A percentile compares a stretch with the other conserved stretches of the same genome.
Evolutionary conservation across 257 asterid species (phyloP).

Genomic region (Solanum microdontum): DNA sequence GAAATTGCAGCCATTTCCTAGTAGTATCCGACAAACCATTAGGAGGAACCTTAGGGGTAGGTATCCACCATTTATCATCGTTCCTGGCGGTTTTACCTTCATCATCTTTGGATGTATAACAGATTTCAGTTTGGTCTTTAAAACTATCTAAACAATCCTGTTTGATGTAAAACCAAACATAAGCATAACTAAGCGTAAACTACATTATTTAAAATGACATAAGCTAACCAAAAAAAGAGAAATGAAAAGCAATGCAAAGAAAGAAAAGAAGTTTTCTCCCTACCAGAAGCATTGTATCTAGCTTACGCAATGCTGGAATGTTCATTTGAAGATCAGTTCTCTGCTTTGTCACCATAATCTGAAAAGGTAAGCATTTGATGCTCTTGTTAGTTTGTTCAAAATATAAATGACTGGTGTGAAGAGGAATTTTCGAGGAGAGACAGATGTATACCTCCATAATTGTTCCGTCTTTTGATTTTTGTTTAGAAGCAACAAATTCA

Average conservation of each 20-base stretch:
- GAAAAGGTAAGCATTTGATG: not conserved
- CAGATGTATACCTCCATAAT: conserved; percentile 44
- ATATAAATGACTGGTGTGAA: not conserved
- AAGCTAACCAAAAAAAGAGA: not conserved
- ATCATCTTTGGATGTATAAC: conserved; percentile 34
- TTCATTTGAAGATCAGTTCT: conserved; percentile 73
- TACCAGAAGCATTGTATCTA: conserved; percentile 78
- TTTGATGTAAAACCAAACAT: not conserved
- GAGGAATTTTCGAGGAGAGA: not conserved
- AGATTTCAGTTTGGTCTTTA: conserved; percentile 63
- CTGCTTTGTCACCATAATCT: conserved; percentile 74
- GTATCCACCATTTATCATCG: conserved; percentile 93
- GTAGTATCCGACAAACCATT: conserved; percentile 62
- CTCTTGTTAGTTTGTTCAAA: not conserved
- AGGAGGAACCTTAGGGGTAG: conserved; percentile 64
- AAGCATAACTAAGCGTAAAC: not conserved
- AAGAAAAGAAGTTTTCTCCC: conserved; percentile 4
- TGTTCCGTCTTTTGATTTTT: conserved; percentile 59
- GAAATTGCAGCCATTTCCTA: conserved; percentile 62
- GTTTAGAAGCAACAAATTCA: conserved; percentile 76
- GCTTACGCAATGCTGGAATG: conserved; percentile 71
- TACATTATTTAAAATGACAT: not conserved
- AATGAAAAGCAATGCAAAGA: not conserved
- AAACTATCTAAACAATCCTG: conserved; percentile 91
- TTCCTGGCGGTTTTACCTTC: conserved; percentile 22